Evolutionary conservation across 2,329 filamentous ascomycete species (phyloP).

Genomic region (Corniculantispora saksenae): DNA sequence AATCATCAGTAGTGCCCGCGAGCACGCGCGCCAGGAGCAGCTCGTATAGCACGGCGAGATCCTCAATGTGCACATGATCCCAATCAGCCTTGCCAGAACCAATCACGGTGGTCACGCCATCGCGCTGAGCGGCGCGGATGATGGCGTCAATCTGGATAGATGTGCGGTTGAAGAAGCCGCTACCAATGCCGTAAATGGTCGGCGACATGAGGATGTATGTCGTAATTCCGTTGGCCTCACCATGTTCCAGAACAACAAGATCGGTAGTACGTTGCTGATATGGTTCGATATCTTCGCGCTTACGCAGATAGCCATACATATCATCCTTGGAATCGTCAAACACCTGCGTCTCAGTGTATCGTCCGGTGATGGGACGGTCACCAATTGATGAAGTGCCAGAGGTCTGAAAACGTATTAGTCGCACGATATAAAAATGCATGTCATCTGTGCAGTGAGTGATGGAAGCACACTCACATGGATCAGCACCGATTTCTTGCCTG

Average conservation of each 20-base stretch:
- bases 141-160: slow-evolving; percentile 42
- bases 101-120: slow-evolving; percentile 27
- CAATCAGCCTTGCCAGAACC: slow-evolving; percentile 39
- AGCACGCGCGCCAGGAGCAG: slow-evolving; percentile 37
- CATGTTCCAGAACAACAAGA: slow-evolving; percentile 42
- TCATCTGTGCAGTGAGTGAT: background rate
- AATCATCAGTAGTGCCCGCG: slow-evolving; percentile 25
- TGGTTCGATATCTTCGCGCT: slow-evolving; percentile 35
- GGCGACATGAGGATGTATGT: slow-evolving; percentile 49
- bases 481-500: slow-evolving; percentile 37
- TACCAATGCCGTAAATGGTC: slow-evolving; percentile 48
- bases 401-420: slow-evolving; percentile 26
- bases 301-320: slow-evolving; percentile 43
- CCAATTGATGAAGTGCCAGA: slow-evolving; percentile 46
- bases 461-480: slow-evolving; percentile 36
- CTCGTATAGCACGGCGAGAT: slow-evolving; percentile 44
- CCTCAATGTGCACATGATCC: slow-evolving; percentile 47
- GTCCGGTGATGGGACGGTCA: slow-evolving; percentile 40
- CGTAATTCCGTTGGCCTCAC: slow-evolving; percentile 37
- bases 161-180: slow-evolving; percentile 41
- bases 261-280: slow-evolving; percentile 48
- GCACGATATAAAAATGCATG: background rate
- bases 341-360: slow-evolving; percentile 29
- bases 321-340: slow-evolving; percentile 46
- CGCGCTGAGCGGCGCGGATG: slow-evolving; percentile 32